Evolutionary conservation across 2,329 filamentous ascomycete species (phyloP).

Genomic region (Nakataea oryzae): DNA sequence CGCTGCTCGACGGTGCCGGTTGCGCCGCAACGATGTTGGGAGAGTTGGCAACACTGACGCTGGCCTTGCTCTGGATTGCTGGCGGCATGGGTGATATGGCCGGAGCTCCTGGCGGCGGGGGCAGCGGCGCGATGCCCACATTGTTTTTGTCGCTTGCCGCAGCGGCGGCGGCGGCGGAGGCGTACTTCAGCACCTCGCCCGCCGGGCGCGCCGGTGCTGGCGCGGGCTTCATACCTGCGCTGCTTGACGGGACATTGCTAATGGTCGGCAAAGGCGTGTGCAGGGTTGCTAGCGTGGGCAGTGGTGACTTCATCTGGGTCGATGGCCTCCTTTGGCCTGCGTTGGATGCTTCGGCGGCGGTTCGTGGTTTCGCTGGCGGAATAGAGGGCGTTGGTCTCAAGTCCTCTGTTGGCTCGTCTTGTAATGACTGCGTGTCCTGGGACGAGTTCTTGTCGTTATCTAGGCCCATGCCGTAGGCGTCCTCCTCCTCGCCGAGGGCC

Average conservation of each 20-base stretch:
- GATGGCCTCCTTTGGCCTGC: slow-evolving; percentile 62
- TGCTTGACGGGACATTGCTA: slow-evolving; percentile 41
- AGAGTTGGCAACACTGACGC: slow-evolving; percentile 45
- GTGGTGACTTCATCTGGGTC: slow-evolving; percentile 81
- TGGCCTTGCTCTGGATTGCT: slow-evolving; percentile 39
- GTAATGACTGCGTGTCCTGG: slow-evolving; percentile 85
- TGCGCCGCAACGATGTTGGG: slow-evolving; percentile 38
- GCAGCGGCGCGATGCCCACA: slow-evolving; percentile 86
- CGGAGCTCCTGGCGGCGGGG: slow-evolving; percentile 67
- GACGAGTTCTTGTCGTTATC: slow-evolving; percentile 88
- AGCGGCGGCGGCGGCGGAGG: slow-evolving; percentile 87
- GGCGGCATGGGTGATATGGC: slow-evolving; percentile 29
- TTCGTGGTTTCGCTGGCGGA: slow-evolving; percentile 45
- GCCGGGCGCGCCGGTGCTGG: slow-evolving; percentile 73
- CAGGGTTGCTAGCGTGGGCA: slow-evolving; percentile 85
- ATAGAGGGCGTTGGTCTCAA: slow-evolving; percentile 7
- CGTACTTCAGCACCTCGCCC: slow-evolving; percentile 90
- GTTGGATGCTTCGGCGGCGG: slow-evolving; percentile 36
- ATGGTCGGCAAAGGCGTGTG: slow-evolving; percentile 60
- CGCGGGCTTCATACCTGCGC: slow-evolving; percentile 80
- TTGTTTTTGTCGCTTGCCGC: slow-evolving; percentile 80
- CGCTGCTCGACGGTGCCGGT: slow-evolving; percentile 24
- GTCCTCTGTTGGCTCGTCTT: slow-evolving; percentile 62
- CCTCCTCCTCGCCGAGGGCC: slow-evolving; percentile 85
- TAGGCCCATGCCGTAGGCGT: slow-evolving; percentile 66